Percentiles rank a stretch among this genome's conserved stretches.
Evolutionary conservation across 2,329 filamentous ascomycete genomes (phyloP).

Genomic region (Zymoseptoria ardabiliae): DNA sequence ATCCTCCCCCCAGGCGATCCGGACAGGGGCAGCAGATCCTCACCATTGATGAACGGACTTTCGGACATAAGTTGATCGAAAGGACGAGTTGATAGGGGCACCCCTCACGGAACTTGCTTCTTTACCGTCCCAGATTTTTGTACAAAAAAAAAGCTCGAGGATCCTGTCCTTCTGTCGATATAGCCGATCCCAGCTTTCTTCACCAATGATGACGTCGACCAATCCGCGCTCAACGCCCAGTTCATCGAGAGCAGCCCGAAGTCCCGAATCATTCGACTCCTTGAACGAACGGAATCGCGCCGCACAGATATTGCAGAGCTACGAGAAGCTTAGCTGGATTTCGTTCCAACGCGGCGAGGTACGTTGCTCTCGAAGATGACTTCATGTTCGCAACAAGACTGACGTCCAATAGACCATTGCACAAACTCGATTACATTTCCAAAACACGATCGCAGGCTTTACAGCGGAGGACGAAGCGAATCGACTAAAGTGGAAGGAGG

Average conservation of each 20-base stretch:
- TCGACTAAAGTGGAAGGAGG: slow-evolving; percentile 20
- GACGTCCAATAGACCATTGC: slow-evolving; percentile 20
- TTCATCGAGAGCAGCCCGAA: neutral
- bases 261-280: slow-evolving; percentile 23
- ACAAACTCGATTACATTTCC: slow-evolving; percentile 28
- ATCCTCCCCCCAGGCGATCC: too few relatives aligned
- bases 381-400: neutral
- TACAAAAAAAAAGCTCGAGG: neutral
- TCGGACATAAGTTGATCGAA: neutral
- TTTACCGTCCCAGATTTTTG: neutral
- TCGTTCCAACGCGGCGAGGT: slow-evolving; percentile 22
- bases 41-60: neutral
- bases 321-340: slow-evolving; percentile 27
- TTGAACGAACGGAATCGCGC: slow-evolving; percentile 19
- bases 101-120: neutral
- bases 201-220: neutral
- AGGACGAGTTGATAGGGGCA: neutral
- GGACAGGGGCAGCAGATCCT: neutral
- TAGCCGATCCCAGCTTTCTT: neutral
- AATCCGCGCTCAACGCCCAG: neutral
- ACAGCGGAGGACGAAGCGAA: slow-evolving; percentile 14
- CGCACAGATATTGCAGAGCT: slow-evolving; percentile 25
- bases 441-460: slow-evolving; percentile 26
- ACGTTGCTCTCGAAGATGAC: neutral
- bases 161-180: neutral